A percentile compares a stretch with the other conserved stretches of the same genome.
Conservation (phyloP, 1,284 basidiomycete genomes). For the Phlebopus sp. region DNA sequence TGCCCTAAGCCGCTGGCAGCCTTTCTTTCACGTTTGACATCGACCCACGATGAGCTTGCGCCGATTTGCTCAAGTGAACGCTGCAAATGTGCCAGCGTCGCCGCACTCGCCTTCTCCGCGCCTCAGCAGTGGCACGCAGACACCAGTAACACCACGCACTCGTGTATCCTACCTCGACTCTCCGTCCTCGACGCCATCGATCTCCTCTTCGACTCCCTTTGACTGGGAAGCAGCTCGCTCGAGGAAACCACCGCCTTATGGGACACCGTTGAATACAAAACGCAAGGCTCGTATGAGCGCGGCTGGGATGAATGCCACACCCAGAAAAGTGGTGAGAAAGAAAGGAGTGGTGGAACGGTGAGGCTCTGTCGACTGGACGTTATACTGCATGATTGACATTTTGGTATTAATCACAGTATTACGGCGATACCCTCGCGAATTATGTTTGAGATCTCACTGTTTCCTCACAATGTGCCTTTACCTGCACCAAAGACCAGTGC, state of each 20-base stretch:
- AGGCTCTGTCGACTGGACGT: constrained; percentile 3
- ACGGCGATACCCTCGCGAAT: constrained; percentile 62
- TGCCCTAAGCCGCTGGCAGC: not conserved
- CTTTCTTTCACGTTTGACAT: constrained; percentile 3
- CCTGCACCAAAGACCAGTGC: constrained; percentile 65
- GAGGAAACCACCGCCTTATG: constrained; percentile 65
- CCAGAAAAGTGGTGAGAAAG: constrained; percentile 57
- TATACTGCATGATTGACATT: constrained; percentile 3
- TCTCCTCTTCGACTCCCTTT: constrained; percentile 69
- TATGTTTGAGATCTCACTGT: constrained; percentile 69
- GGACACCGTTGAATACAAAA: constrained; percentile 50
- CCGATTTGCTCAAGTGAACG: constrained; percentile 50
- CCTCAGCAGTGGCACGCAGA: constrained; percentile 26
- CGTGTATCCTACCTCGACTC: constrained; percentile 50
- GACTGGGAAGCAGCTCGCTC: constrained; percentile 79
- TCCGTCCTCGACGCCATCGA: constrained; percentile 60
- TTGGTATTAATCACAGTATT: constrained; percentile 39
- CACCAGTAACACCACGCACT: constrained; percentile 36
- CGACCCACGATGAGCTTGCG: constrained; percentile 45
- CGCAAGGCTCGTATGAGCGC: constrained; percentile 44
- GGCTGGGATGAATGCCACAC: constrained; percentile 35
- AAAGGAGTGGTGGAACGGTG: constrained; percentile 62
- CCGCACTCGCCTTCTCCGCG: constrained; percentile 37
- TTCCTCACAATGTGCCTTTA: constrained; percentile 72
- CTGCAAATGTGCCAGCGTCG: constrained; percentile 27